Percentiles rank a stretch among this genome's conserved stretches.
These are phyloP conservation scores for Alliaria petiolata DNA, from an alignment of 345 rosid species.

Conservation along the genomic window DNA sequence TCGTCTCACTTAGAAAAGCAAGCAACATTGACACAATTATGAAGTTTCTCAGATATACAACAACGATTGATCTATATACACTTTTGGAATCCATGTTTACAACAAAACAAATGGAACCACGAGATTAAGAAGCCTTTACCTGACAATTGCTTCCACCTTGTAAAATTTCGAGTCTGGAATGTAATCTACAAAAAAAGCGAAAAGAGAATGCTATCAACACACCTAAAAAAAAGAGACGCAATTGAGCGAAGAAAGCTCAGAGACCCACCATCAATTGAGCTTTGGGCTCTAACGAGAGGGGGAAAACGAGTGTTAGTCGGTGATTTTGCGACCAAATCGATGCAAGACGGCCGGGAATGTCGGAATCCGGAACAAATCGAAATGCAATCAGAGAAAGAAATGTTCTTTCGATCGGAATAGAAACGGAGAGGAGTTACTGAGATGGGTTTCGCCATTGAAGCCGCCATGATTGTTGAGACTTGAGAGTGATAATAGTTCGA, in stretches of 20 bases:
- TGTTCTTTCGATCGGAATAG: constrained; percentile 24
- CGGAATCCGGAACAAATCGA: constrained; percentile 32
- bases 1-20: background rate
- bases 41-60: background rate
- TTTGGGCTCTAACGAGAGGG: constrained; percentile 52
- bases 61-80: background rate
- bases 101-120: background rate
- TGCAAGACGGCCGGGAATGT: constrained; percentile 26
- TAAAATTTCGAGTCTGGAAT: constrained; percentile 74
- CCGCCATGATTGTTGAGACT: constrained; percentile 21
- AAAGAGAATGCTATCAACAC: background rate
- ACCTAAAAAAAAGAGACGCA: background rate
- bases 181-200: constrained; percentile 37
- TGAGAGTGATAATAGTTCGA: background rate
- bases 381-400: constrained; percentile 29
- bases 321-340: constrained; percentile 24
- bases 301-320: constrained; percentile 30
- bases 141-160: constrained; percentile 84
- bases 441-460: constrained; percentile 36
- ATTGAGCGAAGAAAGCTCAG: background rate
- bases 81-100: background rate
- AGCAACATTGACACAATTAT: constrained; percentile 4
- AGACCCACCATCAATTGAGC: background rate
- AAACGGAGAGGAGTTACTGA: constrained; percentile 20
- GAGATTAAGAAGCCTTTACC: constrained; percentile 26